Conservation (phyloP, 2,329 filamentous ascomycete species). For the Neonectria coccinea region DNA sequence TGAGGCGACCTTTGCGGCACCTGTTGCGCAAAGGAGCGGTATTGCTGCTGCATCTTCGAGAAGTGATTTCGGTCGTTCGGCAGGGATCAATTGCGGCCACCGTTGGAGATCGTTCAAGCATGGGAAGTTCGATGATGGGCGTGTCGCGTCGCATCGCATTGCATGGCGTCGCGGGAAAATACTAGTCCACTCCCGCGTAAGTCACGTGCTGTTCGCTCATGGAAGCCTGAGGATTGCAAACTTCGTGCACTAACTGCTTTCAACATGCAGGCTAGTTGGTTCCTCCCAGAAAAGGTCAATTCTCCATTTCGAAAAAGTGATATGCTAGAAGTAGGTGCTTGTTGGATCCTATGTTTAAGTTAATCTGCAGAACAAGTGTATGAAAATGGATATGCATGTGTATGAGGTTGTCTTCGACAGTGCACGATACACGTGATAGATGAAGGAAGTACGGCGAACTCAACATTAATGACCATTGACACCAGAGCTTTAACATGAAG, state of each 20-base stretch:
- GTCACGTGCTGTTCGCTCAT: constrained; percentile 36
- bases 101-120: constrained; percentile 12
- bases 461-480: neutral
- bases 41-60: constrained; percentile 64
- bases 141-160: constrained; percentile 46
- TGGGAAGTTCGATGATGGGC: constrained; percentile 25
- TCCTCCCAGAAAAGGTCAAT: too few species aligned
- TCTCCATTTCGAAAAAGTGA: neutral
- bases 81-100: constrained; percentile 29
- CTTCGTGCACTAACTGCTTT: neutral
- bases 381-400: neutral
- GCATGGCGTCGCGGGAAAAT: constrained; percentile 34
- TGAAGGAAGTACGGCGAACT: neutral
- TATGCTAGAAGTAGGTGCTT: too few species aligned
- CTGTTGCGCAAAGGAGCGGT: constrained; percentile 64
- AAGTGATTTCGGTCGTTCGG: neutral
- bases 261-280: neutral
- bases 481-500: neutral
- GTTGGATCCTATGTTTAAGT: neutral
- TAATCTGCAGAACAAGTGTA: neutral
- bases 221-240: too few species aligned
- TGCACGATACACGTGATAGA: neutral
- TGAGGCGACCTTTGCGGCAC: constrained; percentile 63
- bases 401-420: neutral
- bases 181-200: constrained; percentile 12